phyloP scores from a whole-genome alignment of 2,329 filamentous ascomycete genomes.

The Colletotrichum sp. region DNA sequence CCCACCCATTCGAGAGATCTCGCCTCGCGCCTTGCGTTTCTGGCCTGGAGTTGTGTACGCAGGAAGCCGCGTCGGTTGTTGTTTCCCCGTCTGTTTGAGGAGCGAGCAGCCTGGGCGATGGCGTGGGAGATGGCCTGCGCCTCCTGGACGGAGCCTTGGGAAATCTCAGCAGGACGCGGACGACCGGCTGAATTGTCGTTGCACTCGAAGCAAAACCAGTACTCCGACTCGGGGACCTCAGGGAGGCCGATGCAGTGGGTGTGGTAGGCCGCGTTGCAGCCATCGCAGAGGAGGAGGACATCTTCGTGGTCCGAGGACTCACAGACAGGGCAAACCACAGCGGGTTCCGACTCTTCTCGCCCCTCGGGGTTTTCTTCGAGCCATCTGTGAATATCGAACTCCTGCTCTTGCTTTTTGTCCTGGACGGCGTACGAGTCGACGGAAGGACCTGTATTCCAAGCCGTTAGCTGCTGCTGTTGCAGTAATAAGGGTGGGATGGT shows the following conservation, averaged over 20 bases:
- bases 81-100: not conserved
- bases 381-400: slow-evolving; percentile 81
- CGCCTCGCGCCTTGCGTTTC: slow-evolving; percentile 62
- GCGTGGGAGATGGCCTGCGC: not conserved
- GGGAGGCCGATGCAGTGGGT: slow-evolving; percentile 89
- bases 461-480: slow-evolving; percentile 23
- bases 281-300: slow-evolving; percentile 86
- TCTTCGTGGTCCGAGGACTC: slow-evolving; percentile 82
- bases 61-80: slow-evolving; percentile 42
- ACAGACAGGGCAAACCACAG: slow-evolving; percentile 88
- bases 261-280: slow-evolving; percentile 88
- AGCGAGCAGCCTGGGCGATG: slow-evolving; percentile 1
- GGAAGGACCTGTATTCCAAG: slow-evolving; percentile 48
- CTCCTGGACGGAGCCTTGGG: not conserved
- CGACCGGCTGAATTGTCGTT: slow-evolving; percentile 47
- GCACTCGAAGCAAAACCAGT: slow-evolving; percentile 92
- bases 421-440: slow-evolving; percentile 69
- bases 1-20: slow-evolving; percentile 88
- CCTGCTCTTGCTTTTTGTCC: slow-evolving; percentile 87
- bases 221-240: slow-evolving; percentile 70
- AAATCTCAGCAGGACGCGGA: not conserved
- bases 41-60: slow-evolving; percentile 63
- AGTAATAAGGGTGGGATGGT: not conserved
- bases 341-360: slow-evolving; percentile 69
- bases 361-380: slow-evolving; percentile 73